phyloP scores from a whole-genome alignment of 768 basidiomycete species.

The Daedaleopsis sinensis region DNA sequence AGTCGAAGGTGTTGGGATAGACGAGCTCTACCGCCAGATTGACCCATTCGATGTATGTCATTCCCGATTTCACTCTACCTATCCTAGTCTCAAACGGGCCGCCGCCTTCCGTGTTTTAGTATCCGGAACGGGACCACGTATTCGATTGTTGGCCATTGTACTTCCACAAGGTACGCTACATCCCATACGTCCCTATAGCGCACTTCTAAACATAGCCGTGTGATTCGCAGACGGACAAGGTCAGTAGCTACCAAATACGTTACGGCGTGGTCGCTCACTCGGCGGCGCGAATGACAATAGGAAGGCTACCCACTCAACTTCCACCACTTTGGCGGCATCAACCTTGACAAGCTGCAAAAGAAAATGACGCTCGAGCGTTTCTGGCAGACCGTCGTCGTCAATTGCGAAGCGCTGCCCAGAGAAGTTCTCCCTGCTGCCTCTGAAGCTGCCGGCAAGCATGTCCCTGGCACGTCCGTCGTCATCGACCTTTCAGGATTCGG shows the following conservation, averaged over 20 bases:
- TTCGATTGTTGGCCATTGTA: conserved; percentile 81
- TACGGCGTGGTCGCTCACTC: conserved; percentile 1
- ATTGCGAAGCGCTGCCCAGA: conserved; percentile 62
- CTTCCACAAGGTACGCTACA: conserved; percentile 65
- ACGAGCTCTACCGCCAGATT: conserved; percentile 59
- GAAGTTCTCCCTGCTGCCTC: conserved; percentile 71
- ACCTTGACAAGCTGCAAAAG: conserved; percentile 39
- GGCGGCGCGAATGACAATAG: conserved; percentile 34
- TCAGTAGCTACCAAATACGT: conserved; percentile 23
- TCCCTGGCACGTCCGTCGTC: conserved; percentile 62
- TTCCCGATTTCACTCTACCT: background rate
- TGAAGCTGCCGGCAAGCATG: conserved; percentile 51
- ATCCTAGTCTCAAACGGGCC: background rate
- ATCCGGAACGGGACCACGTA: conserved; percentile 66
- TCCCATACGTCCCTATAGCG: background rate
- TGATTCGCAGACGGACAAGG: conserved; percentile 64
- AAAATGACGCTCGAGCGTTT: conserved; percentile 33
- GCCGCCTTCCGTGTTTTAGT: conserved; percentile 43
- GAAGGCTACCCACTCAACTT: conserved; percentile 75
- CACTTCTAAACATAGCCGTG: background rate
- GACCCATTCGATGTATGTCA: conserved; percentile 72
- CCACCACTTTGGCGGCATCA: conserved; percentile 61
- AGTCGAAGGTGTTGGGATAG: conserved; percentile 65
- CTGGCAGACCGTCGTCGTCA: conserved; percentile 64
- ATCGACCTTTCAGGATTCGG: conserved; percentile 74